Conservation (phyloP, 225 moss, liverwort and hornwort species). For the Neckera pumila region DNA sequence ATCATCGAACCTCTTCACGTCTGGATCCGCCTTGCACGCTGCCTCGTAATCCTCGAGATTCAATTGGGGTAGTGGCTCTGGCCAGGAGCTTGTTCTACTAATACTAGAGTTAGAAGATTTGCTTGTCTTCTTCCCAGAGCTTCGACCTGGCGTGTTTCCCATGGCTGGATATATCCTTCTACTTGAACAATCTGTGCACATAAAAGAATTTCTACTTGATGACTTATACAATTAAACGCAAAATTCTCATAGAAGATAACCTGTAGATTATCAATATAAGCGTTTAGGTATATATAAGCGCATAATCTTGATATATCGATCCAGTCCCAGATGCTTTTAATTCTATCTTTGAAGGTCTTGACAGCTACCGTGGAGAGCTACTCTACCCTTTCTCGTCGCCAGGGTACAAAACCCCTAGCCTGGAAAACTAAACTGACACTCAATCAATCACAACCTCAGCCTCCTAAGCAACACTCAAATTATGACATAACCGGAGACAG, state of each 20-base stretch:
- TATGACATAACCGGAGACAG: neutral
- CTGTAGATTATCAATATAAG: neutral
- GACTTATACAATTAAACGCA: neutral
- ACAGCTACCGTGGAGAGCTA: neutral
- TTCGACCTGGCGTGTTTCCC: slow-evolving; percentile 20
- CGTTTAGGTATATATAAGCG: neutral
- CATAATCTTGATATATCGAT: neutral
- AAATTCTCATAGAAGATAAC: neutral
- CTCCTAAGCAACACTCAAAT: neutral
- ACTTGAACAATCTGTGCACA: neutral
- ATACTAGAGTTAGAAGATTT: neutral
- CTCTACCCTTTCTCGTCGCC: slow-evolving; percentile 1
- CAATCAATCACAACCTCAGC: neutral
- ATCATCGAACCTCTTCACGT: slow-evolving; percentile 56
- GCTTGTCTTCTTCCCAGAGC: neutral
- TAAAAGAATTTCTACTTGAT: neutral
- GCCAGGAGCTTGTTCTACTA: slow-evolving; percentile 3
- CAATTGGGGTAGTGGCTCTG: slow-evolving; percentile 17
- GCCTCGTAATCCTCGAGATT: slow-evolving; percentile 47
- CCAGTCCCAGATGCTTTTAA: neutral
- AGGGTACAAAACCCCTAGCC: no score
- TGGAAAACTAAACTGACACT: neutral
- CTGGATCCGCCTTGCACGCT: slow-evolving; percentile 52
- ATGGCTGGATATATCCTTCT: neutral
- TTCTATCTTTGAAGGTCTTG: neutral